phyloP scores from a whole-genome alignment of 2,329 filamentous ascomycete species.

The Xylariaceae sp. region DNA sequence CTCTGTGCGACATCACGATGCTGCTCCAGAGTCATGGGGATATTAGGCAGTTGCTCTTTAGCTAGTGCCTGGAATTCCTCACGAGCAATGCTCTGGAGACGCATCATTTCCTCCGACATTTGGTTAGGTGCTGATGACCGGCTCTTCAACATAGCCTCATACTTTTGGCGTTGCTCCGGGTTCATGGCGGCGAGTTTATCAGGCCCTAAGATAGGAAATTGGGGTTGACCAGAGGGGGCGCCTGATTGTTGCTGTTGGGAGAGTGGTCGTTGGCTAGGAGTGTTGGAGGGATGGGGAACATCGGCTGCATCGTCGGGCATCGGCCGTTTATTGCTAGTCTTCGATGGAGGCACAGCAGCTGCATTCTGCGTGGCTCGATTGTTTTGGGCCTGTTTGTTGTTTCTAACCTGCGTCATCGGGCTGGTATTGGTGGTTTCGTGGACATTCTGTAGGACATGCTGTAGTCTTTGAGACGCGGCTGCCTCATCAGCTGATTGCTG shows the following conservation, averaged over 20 bases:
- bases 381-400: constrained; percentile 30
- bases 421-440: constrained; percentile 17
- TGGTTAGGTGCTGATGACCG: constrained; percentile 18
- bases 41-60: constrained; percentile 40
- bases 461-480: constrained; percentile 21
- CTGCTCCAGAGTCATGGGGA: constrained; percentile 43
- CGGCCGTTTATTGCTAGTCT: constrained; percentile 45
- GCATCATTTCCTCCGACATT: constrained; percentile 35
- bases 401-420: constrained; percentile 24
- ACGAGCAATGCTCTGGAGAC: constrained; percentile 28
- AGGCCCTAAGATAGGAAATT: constrained; percentile 28
- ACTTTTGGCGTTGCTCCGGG: constrained; percentile 42
- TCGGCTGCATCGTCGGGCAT: constrained; percentile 41
- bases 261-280: constrained; percentile 26
- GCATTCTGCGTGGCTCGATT: constrained; percentile 36
- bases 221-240: constrained; percentile 11
- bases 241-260: constrained; percentile 28
- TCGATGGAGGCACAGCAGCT: constrained; percentile 37
- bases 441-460: constrained; percentile 10
- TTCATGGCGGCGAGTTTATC: constrained; percentile 39
- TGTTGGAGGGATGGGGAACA: constrained; percentile 20
- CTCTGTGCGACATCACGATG: constrained; percentile 40
- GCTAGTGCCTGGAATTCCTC: constrained; percentile 34
- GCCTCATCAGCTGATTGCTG: constrained; percentile 20
- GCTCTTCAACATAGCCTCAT: constrained; percentile 35